Base-by-base conservation (phyloP, 2,329 filamentous ascomycete genomes). In the Diaporthe ilicicola region DNA sequence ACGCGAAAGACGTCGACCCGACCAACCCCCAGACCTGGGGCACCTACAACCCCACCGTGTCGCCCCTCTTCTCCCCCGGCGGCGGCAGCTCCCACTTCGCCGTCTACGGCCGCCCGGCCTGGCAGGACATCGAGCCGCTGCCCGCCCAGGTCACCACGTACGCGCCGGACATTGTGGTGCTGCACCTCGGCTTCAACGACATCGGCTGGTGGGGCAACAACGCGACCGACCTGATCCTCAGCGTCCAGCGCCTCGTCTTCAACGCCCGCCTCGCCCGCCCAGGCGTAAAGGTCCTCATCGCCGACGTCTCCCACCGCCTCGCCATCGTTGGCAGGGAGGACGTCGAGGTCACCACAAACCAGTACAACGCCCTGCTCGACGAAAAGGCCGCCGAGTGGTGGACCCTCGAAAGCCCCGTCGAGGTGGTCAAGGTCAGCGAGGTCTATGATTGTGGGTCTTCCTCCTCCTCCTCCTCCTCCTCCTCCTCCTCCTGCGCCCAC, bases 151-250 rank as follows among this genome's bases (percentile, higher is more conserved):
- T 82, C 9, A 66, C 70, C 0, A 70, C 71, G 2, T 76, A 78
- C 70, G 39, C 76, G 24, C 81, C 81, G 1, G 80, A 83, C 67
- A 68, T 79, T 19, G 76, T 82, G 13, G 70, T 81, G 2, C 75
- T 82, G 27, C 70, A 78, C 73, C 76, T 81, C 10, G 80, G 79
- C 3, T 80, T 81, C 67, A 77, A 81, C 69, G 80, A 81, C 73
- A 55, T 81, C 42, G 79, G 72, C 46, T 81, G 78, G 79, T 73
- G 75, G 42, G 71, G 72, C n/a, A 70, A 70, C 27, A 71, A 71
- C 6, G 74, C 78, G 0, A 37, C 72, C 1, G 71, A 73, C 12
- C 73, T 74, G 7, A 56, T 81, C 17, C 50, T 17, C 4, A 74
- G 59, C 65, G 76, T 81, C 69, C 73, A 73, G 39, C 53, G 54